phyloP scores from a whole-genome alignment of 495 filamentous ascomycete species.

The Podospora bellae-mahoneyi region DNA sequence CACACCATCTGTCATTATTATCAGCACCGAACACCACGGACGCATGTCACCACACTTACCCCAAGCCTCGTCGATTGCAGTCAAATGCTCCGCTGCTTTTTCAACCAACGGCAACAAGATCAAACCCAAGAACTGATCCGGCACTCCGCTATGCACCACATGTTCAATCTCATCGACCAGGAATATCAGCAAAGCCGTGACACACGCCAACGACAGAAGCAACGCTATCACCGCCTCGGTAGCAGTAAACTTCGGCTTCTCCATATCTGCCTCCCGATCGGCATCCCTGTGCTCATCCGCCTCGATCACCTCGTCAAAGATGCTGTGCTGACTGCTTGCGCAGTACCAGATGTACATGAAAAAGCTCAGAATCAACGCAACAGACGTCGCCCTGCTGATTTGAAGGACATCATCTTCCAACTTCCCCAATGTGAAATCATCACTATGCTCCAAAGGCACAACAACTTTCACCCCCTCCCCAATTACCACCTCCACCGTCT shows the following conservation, averaged over 20 bases:
- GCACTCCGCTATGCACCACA: slow-evolving; percentile 63
- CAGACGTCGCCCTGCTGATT: slow-evolving; percentile 68
- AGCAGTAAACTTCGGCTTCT: slow-evolving; percentile 71
- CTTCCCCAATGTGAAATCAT: slow-evolving; percentile 29
- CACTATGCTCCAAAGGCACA: background rate
- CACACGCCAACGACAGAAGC: slow-evolving; percentile 60
- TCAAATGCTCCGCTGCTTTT: slow-evolving; percentile 84
- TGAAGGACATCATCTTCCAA: slow-evolving; percentile 52
- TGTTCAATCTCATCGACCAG: slow-evolving; percentile 72
- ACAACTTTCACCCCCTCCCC: slow-evolving; percentile 5
- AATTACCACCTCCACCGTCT: background rate
- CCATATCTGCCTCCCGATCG: slow-evolving; percentile 61
- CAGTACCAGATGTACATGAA: slow-evolving; percentile 74
- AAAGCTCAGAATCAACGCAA: slow-evolving; percentile 75
- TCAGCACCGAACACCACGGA: background rate
- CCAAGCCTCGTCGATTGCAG: slow-evolving; percentile 85
- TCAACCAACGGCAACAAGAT: slow-evolving; percentile 79
- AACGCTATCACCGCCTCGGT: slow-evolving; percentile 68
- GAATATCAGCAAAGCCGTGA: slow-evolving; percentile 75
- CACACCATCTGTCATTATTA: slow-evolving; percentile 31
- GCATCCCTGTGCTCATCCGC: slow-evolving; percentile 66
- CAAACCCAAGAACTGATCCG: slow-evolving; percentile 73
- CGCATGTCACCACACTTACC: slow-evolving; percentile 44
- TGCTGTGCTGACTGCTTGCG: slow-evolving; percentile 69
- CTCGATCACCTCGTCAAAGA: slow-evolving; percentile 60